Evolutionary conservation across 176 grass and related monocot species (phyloP), one percentile per base, ranked within the genome.

Genomic region (Avena eriantha): DNA sequence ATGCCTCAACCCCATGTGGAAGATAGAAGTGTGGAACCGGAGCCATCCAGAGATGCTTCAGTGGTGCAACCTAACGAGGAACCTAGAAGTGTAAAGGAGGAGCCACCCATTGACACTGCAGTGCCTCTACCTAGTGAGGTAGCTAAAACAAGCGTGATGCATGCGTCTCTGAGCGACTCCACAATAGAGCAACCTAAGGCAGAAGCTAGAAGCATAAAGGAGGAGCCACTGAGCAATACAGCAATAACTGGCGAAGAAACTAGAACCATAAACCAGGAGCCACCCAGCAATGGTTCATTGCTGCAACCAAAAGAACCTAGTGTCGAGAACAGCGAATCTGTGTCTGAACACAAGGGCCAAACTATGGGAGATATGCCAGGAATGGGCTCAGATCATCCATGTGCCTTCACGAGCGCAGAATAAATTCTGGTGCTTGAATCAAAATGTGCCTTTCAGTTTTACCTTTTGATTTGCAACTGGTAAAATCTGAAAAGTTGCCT

Each of bases 391-490:
- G 33, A 58, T 59, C 35, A 69, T 45, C 50, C 23, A 41, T 43
- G 54, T 68, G 73, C 75, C 19, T 4, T 15, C 45, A 41, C 17
- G 68, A 84, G 21, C 4, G 17, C 31, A 39, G 57, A 80, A 79
- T 79, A 79, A 84, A 14, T 65, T 39, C 2, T 72, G 54, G 79
- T 73, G 73, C 34, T 86, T 76, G 9, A 75, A 71, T 80, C 34
- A 29, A 82, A 51, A 65, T 46, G 66, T n/a, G 11, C 31, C 11
- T 79, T 45, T 21, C 75, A 64, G 7, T 60, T 19, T 29, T 61
- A 24, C 43, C 35, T 34, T 14, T 77, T 31, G 15, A 54, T 36
- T 50, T 11, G 10, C 69, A 75, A 39, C 36, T 39, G 36, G 36
- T 55, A 13, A 17, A 69, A 55, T 19, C 48, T 39, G 29, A 82